Evolutionary conservation across 2,329 filamentous ascomycete species (phyloP), one percentile per base, ranked within the genome.

Genomic region (Diaporthe batatas): DNA sequence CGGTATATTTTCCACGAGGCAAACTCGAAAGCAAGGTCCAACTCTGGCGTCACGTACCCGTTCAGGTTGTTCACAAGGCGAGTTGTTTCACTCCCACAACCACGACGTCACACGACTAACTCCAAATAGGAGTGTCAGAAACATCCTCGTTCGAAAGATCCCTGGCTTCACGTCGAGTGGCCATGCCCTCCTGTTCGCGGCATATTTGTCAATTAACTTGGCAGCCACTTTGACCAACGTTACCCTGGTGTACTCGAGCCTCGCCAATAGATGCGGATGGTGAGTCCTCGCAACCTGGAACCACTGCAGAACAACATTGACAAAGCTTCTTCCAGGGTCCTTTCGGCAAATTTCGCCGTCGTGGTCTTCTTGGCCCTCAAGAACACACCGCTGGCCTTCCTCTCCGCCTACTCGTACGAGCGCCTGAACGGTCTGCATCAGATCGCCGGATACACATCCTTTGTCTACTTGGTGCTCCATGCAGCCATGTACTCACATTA

Each of bases 401-500:
- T 91, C 14, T 86, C 86, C 1, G 81, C 84, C 1, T 88, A 86
- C 76, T 90, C 88, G 6, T 89, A 91, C 77, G 89, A 91, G 73
- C 84, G 87, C 25, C 84, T 91, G 68, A 91, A 90, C 76, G 83
- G 86, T 64, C 82, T 91, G 3, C 89, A 91, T 76, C 86, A 86
- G 72, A 80, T 88, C 23, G 83, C 85, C 5, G 89, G 89, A 3
- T 87, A 85, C 75, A 83, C 82, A 8, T 85, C 86, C 23, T 82
- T 90, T 34, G 71, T 82, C 44, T 81, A 82, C 44, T 79, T 85
- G 72, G 78, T 88, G 21, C 72, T 88, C 2, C 89, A 91, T 70
- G 83, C 80, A 2, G 80, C 80, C 29, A 77, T 82, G 32, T 87
- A 89, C 74, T 79, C 82, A 0, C 78, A 80, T 5, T 81, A 83